A percentile compares a stretch with the other conserved stretches of the same genome.
These are phyloP conservation scores for Phytophthora cajani DNA, from an alignment of 352 stramenopile genomes.

Conservation along the genomic window DNA sequence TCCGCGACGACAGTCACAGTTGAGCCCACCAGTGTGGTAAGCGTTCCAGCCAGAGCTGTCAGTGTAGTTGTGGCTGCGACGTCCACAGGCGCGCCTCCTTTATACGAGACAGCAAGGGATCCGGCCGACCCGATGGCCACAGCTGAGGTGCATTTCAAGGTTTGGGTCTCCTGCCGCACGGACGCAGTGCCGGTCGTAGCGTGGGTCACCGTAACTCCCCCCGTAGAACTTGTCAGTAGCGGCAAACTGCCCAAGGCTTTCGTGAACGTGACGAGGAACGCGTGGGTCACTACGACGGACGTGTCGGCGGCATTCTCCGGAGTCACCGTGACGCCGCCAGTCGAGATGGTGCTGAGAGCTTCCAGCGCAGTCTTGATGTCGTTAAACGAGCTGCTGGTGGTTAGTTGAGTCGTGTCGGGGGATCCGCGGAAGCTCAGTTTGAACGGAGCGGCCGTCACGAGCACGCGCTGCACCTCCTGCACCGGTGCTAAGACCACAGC, in stretches of 20 bases:
- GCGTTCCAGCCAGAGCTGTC: conserved; percentile 29
- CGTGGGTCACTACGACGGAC: conserved; percentile 33
- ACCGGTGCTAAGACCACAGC: conserved; percentile 57
- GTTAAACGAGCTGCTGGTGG: conserved; percentile 44
- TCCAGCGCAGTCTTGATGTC: conserved; percentile 71
- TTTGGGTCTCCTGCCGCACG: conserved; percentile 80
- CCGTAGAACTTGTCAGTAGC: conserved; percentile 26
- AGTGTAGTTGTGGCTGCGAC: conserved; percentile 59
- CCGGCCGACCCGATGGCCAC: conserved; percentile 40
- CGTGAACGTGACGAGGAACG: conserved; percentile 81
- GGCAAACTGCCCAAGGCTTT: conserved; percentile 59
- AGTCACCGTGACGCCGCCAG: conserved; percentile 76
- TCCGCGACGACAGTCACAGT: conserved; percentile 28
- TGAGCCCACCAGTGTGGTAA: conserved; percentile 36
- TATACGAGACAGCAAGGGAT: conserved; percentile 68
- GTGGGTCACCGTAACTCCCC: conserved; percentile 42
- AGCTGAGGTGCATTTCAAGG: conserved; percentile 65
- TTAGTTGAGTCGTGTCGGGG: conserved; percentile 36
- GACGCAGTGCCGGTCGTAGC: conserved; percentile 50
- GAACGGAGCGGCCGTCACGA: conserved; percentile 45
- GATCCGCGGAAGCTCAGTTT: conserved; percentile 73
- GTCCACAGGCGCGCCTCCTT: conserved; percentile 31
- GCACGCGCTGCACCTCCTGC: conserved; percentile 67
- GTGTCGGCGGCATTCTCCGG: conserved; percentile 47
- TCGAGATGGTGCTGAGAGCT: conserved; percentile 81